Evolutionary conservation across 2,329 filamentous ascomycete genomes (phyloP), one percentile per base, ranked within the genome.

Genomic region (Pezicula neosporulosa): DNA sequence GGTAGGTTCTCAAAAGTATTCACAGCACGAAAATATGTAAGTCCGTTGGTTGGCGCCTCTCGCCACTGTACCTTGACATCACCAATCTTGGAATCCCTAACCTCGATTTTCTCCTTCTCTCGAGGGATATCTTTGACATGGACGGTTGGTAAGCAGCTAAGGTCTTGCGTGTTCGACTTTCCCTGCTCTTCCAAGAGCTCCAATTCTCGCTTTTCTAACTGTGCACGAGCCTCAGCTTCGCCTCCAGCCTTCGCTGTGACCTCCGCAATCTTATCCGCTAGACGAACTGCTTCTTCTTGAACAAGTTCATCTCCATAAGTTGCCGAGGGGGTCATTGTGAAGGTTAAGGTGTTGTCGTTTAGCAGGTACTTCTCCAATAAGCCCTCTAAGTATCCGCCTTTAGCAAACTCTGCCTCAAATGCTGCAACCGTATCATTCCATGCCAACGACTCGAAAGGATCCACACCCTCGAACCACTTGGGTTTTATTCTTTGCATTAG

Each of bases 1-100:
- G 93, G 90, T 13, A 99, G 74, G 54, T 87, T 83, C 42, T 89
- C 80, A 49, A 97, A 77, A 0, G 82, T 78, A 66, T 95, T 91
- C 67, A 97, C 82, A 3, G 90, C 91, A 53, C 92, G 86, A 75
- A 99, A 96, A 68, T 99, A 99, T 1, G 93, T 97, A 52, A 99
- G 74, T 0, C 94, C 94, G 62, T 99, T 99, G 0, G 94, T 99
- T 2, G 90, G 89, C 7, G 92, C 90, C 68, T 96, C 90, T 47
- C 87, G 86, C 91, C 92, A 97, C 62, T 97, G 89, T 4, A 94
- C 82, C 43, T 86, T 83, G 38, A 87, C 80, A 36, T 80, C 78
- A 39, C 82, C 79, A 9, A 87, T 67, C 10, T 75, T 72, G n/a
- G 87, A 82, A 56, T 93, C 89, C 49, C 81, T 80, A 38, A 85